phyloP scores from a whole-genome alignment of 2,329 filamentous ascomycete species.

The Emmonsiellopsis sp. region DNA sequence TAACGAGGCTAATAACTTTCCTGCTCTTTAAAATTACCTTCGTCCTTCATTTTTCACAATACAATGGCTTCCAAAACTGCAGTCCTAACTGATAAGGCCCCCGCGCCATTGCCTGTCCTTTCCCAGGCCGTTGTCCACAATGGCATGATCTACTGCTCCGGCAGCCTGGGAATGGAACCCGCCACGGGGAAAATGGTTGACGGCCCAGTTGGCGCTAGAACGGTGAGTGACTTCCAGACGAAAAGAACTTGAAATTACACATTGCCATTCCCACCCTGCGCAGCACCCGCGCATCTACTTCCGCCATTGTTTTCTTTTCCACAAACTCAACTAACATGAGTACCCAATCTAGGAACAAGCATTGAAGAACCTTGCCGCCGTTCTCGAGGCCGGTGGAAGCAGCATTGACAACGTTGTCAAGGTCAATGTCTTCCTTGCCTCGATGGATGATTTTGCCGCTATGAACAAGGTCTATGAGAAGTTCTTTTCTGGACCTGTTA shows the following conservation, averaged over 20 bases:
- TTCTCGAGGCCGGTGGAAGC: slow-evolving; percentile 54
- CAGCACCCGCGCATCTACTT: not conserved
- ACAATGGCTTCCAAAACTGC: slow-evolving; percentile 30
- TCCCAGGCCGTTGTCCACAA: slow-evolving; percentile 54
- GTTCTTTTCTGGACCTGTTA: slow-evolving; percentile 27
- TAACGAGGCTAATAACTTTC: not conserved
- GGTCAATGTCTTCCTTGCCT: slow-evolving; percentile 56
- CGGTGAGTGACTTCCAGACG: slow-evolving; percentile 1
- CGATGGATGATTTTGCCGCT: slow-evolving; percentile 59
- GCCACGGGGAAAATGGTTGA: slow-evolving; percentile 45
- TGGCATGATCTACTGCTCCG: slow-evolving; percentile 64
- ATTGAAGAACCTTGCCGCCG: slow-evolving; percentile 49
- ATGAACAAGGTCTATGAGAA: slow-evolving; percentile 83
- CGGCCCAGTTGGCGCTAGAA: slow-evolving; percentile 29
- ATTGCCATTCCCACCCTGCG: not conserved
- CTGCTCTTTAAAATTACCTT: not conserved
- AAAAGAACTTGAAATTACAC: not conserved
- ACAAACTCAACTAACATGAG: too few species aligned
- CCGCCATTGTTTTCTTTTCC: not conserved
- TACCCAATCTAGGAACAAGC: slow-evolving; percentile 29
- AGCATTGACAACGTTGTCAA: slow-evolving; percentile 55
- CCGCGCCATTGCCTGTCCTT: slow-evolving; percentile 47
- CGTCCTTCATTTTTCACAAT: not conserved
- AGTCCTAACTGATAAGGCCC: slow-evolving; percentile 42
- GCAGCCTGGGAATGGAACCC: slow-evolving; percentile 51